phyloP scores from a whole-genome alignment of 805 yeast species.

The Crinitomyces ghanaensis region DNA sequence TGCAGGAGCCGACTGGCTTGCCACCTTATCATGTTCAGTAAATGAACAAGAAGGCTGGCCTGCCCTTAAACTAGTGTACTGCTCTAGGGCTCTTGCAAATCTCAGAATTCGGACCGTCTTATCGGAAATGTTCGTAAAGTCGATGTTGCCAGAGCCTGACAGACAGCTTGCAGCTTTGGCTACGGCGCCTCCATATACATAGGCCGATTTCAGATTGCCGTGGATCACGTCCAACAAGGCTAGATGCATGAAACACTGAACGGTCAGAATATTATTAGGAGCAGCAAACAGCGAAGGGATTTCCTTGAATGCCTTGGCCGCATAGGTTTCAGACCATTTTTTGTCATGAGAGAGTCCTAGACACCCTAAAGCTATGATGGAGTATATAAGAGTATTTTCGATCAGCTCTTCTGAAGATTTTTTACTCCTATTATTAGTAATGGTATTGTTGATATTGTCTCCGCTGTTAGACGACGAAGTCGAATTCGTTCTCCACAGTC shows the following conservation, averaged over 20 bases:
- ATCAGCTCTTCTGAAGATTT: too few relatives aligned
- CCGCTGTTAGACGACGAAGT: too few relatives aligned
- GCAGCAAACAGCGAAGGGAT: too few relatives aligned
- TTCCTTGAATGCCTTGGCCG: too few relatives aligned
- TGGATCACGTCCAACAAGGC: conserved; percentile 5
- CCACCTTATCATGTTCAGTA: too few relatives aligned
- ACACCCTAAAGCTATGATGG: conserved; percentile 10
- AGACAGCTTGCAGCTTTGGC: conserved; percentile 6
- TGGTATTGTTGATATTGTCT: too few relatives aligned
- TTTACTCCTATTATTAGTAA: too few relatives aligned
- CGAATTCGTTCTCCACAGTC: conserved; percentile 12
- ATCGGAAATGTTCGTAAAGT: conserved; percentile 2
- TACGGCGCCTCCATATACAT: conserved; percentile 7
- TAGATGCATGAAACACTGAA: conserved; percentile 8
- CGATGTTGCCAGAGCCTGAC: conserved; percentile 6
- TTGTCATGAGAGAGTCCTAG: too few relatives aligned
- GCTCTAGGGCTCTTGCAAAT: conserved; percentile 5
- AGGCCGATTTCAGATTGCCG: conserved; percentile 8
- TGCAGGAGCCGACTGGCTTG: too few relatives aligned
- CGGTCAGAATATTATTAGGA: too few relatives aligned
- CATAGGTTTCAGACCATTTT: too few relatives aligned
- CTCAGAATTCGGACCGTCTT: conserved; percentile 7
- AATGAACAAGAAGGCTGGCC: conserved; percentile 6
- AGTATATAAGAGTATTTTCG: conserved; percentile 10
- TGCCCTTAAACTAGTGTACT: conserved; percentile 8